These are phyloP conservation scores for Bisporella sp. DNA, from an alignment of 2,329 filamentous ascomycete genomes.

Conservation along the genomic window DNA sequence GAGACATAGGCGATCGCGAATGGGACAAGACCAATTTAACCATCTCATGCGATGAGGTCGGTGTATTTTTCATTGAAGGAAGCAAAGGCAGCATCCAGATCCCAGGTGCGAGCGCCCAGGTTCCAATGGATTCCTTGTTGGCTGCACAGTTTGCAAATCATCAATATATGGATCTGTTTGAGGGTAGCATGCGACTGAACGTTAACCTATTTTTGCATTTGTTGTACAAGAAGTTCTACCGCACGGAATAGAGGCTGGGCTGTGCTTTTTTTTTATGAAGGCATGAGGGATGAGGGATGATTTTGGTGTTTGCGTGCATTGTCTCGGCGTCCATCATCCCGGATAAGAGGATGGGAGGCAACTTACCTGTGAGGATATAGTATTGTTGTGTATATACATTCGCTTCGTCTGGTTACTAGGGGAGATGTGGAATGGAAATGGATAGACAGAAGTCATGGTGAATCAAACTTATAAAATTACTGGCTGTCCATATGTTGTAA, in stretches of 20 bases:
- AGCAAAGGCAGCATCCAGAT: slow-evolving; percentile 91
- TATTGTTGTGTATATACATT: slow-evolving; percentile 23
- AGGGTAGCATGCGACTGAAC: slow-evolving; percentile 78
- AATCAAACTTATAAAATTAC: slow-evolving; percentile 6
- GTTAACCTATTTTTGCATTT: slow-evolving; percentile 95
- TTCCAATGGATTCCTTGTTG: slow-evolving; percentile 87
- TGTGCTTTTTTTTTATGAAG: background rate
- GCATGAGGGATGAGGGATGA: slow-evolving; percentile 8
- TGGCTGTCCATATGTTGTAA: background rate
- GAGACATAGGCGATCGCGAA: slow-evolving; percentile 71
- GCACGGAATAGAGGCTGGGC: slow-evolving; percentile 40
- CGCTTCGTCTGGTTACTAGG: slow-evolving; percentile 7
- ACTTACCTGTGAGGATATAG: slow-evolving; percentile 10
- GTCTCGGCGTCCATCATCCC: slow-evolving; percentile 16
- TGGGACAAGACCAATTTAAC: slow-evolving; percentile 93
- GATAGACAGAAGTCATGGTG: slow-evolving; percentile 14
- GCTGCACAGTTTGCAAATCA: slow-evolving; percentile 97
- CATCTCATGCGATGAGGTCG: slow-evolving; percentile 88
- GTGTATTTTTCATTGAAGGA: slow-evolving; percentile 88
- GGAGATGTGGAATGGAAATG: slow-evolving; percentile 10
- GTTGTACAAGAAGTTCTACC: slow-evolving; percentile 98
- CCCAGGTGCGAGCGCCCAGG: slow-evolving; percentile 79
- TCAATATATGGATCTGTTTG: slow-evolving; percentile 93
- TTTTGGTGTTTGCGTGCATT: slow-evolving; percentile 13
- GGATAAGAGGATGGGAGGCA: slow-evolving; percentile 7